These are phyloP conservation scores for Scedosporium apiospermum DNA, from an alignment of 2,329 filamentous ascomycete species.

Conservation along the genomic window DNA sequence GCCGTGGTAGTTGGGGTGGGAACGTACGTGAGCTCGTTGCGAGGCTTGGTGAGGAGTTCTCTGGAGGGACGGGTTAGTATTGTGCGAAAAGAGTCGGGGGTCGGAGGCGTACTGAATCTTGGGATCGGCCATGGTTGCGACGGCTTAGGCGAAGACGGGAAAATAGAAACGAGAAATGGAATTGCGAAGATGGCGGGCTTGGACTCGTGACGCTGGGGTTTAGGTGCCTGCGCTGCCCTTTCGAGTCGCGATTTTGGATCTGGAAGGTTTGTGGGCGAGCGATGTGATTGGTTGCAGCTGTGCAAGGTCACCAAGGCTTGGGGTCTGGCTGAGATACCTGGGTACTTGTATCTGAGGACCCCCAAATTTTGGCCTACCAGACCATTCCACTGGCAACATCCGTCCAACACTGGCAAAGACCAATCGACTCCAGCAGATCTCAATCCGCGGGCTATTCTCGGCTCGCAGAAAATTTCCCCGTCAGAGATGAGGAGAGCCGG, in stretches of 20 bases:
- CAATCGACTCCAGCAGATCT: background rate
- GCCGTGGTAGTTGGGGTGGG: too few species aligned
- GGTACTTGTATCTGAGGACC: background rate
- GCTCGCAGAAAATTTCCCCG: conserved; percentile 3
- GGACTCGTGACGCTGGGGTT: background rate
- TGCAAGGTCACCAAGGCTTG: background rate
- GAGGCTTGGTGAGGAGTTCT: conserved; percentile 81
- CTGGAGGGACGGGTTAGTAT: conserved; percentile 35
- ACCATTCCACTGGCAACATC: background rate
- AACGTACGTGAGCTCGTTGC: conserved; percentile 81
- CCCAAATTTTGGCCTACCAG: too few species aligned
- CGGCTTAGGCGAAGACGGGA: background rate
- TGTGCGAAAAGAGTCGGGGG: too few species aligned
- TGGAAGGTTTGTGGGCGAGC: background rate
- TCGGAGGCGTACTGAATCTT: conserved; percentile 56
- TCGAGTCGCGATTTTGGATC: background rate
- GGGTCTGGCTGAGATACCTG: background rate
- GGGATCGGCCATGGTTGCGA: conserved; percentile 47
- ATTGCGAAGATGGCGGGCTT: background rate
- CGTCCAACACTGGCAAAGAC: background rate
- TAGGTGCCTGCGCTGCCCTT: background rate
- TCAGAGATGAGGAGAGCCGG: background rate
- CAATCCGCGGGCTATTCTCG: conserved; percentile 3
- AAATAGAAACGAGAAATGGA: background rate
- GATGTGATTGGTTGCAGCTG: background rate